Evolutionary conservation across 192 early-diverging fungal genomes (phyloP), one percentile per base, ranked within the genome.

Genomic region (Entomortierella parvispora): DNA sequence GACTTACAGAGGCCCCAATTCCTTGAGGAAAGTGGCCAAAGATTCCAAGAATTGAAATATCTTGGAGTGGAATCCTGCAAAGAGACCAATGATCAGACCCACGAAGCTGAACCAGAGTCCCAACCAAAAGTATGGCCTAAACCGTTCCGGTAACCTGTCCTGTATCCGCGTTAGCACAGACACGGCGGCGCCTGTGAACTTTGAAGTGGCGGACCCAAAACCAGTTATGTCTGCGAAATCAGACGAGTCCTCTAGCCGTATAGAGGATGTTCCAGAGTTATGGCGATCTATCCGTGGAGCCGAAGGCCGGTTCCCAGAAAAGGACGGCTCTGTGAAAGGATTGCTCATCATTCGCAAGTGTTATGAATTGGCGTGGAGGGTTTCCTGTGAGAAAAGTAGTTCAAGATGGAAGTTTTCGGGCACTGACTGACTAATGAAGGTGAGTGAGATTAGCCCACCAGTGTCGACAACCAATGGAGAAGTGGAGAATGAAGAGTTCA

Each of bases 1-100:
- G 25, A 45, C 55, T 57, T 81, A 86, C 85, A 79, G 49, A 17
- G 67, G 22, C 22, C 85, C 85, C 55, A 86, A 63, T 5, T 44
- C 65, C 37, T 75, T 71, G 37, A 86, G 66, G 32, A 58, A 67
- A 18, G 58, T n/a, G 7, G 79, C 80, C 9, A 86, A 34, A 2
- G 56, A 49, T 56, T 86, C 83, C 47, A 86, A 32, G 2, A 49
- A 43, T 25, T 50, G 56, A 68, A 84, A 81, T 18, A 86, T 65
- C 51, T 82, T 77, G 28, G 71, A 62, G 49, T 77, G 54, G 48
- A 69, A 86, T 7, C 48, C 34, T 15, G 25, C 51, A 34, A 82
- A 40, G 25, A 86, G 28, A 2, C 65, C 50, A 26, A 80, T 69
- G 34, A 82, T 77, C 23, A 70, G n/a, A 14, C 55, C 71, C 6